Percentiles rank a stretch among this genome's conserved stretches.
Conservation (phyloP, 805 yeast species). For the Saturnispora zaruensis region DNA sequence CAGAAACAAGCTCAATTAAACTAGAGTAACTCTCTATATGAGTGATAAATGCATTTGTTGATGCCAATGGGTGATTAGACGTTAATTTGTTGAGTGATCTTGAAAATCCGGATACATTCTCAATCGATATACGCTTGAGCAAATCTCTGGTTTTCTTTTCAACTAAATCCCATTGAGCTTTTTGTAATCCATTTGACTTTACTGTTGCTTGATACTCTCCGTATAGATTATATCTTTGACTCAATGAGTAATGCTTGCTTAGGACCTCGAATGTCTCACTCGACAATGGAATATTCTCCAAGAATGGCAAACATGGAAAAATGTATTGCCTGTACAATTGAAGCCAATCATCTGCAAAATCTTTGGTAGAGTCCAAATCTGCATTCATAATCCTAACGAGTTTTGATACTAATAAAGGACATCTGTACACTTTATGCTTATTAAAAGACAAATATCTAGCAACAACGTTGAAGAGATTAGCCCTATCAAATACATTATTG, state of each 20-base stretch:
- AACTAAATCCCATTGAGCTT: conserved; percentile 52
- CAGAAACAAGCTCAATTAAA: conserved; percentile 67
- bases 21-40: conserved; percentile 92
- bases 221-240: conserved; percentile 65
- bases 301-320: conserved; percentile 49
- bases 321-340: conserved; percentile 56
- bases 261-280: conserved; percentile 53
- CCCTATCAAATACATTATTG: conserved; percentile 30
- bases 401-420: conserved; percentile 42
- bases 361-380: conserved; percentile 26
- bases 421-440: conserved; percentile 46
- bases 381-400: conserved; percentile 50
- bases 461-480: conserved; percentile 34
- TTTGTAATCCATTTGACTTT: conserved; percentile 46
- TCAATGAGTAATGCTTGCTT: conserved; percentile 40
- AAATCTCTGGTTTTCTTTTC: conserved; percentile 73
- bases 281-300: conserved; percentile 50
- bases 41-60: conserved; percentile 58
- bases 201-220: conserved; percentile 63
- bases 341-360: conserved; percentile 37
- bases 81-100: conserved; percentile 63
- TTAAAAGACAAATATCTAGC: conserved; percentile 41
- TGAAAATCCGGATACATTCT: conserved; percentile 66
- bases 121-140: conserved; percentile 73
- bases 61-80: conserved; percentile 70